Percentiles rank a stretch among this genome's conserved stretches.
Conservation (phyloP, 1,139 yeast species). For the Yamadazyma epiphylla region DNA sequence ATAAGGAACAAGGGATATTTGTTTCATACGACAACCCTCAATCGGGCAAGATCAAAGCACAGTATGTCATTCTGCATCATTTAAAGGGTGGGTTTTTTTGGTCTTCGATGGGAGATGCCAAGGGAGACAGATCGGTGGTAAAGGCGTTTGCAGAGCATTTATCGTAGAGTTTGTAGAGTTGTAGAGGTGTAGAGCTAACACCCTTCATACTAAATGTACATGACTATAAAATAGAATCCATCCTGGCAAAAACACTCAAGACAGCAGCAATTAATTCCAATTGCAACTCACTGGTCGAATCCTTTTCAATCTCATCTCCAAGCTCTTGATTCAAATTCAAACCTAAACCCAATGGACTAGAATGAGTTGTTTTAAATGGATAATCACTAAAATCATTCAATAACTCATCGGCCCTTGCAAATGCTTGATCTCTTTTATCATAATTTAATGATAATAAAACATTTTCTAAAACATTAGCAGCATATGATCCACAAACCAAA, state of each 20-base stretch:
- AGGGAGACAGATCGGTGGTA: conserved; percentile 11
- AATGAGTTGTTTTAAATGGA: conserved; percentile 64
- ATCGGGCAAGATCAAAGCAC: conserved; percentile 56
- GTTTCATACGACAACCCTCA: conserved; percentile 65
- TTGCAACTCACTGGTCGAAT: conserved; percentile 56
- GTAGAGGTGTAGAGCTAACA: neutral
- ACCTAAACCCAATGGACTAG: conserved; percentile 69
- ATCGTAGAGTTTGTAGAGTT: conserved; percentile 1
- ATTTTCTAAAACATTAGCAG: conserved; percentile 94
- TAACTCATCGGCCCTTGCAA: conserved; percentile 88
- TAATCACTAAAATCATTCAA: conserved; percentile 76
- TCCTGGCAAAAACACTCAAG: conserved; percentile 54
- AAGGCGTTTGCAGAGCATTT: conserved; percentile 6
- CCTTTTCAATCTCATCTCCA: conserved; percentile 61
- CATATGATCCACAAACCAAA: conserved; percentile 85
- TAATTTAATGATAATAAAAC: conserved; percentile 75
- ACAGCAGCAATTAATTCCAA: conserved; percentile 93
- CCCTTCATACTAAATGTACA: conserved; percentile 1
- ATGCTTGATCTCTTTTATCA: conserved; percentile 90
- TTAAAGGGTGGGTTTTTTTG: conserved; percentile 93
- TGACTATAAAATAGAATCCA: conserved; percentile 47
- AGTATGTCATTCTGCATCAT: conserved; percentile 42
- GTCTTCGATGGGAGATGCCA: conserved; percentile 90
- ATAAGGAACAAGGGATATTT: conserved; percentile 32
- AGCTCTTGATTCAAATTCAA: conserved; percentile 71